These are phyloP conservation scores for Eimeria falciformis DNA, from an alignment of 169 alveolate species.

Conservation along the genomic window DNA sequence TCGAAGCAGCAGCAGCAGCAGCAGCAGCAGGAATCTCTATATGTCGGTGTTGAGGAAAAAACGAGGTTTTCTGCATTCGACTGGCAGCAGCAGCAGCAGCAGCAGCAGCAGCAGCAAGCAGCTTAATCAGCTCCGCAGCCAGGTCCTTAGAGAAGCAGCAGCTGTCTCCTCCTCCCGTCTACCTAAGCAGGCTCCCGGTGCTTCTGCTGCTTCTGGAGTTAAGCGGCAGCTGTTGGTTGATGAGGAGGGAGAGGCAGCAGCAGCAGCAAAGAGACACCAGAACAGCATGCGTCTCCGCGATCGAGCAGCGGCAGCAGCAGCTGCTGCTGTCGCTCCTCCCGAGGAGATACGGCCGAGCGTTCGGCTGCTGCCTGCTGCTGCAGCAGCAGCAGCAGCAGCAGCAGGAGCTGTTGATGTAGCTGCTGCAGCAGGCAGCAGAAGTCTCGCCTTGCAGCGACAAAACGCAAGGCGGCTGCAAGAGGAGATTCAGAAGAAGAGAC, in stretches of 20 bases:
- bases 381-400: too few species aligned
- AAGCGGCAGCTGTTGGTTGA: slow-evolving; percentile 4
- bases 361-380: neutral
- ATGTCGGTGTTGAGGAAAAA: neutral
- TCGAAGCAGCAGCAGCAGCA: slow-evolving; percentile 4
- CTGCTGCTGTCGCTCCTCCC: neutral
- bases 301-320: neutral
- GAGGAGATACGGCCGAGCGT: neutral
- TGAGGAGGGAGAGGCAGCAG: neutral
- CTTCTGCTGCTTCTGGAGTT: neutral
- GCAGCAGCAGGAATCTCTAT: neutral
- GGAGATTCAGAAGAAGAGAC: neutral
- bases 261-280: neutral
- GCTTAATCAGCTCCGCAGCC: neutral
- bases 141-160: slow-evolving; percentile 7
- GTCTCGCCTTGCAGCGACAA: neutral
- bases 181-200: neutral
- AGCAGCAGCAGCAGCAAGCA: slow-evolving; percentile 4
- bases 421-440: neutral
- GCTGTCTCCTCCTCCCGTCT: neutral
- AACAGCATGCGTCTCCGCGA: neutral
- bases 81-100: neutral
- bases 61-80: too few species aligned
- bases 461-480: neutral
- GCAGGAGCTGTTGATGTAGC: neutral